These are phyloP conservation scores for Hyaloscypha finlandica DNA, from an alignment of 495 filamentous ascomycete genomes.

Conservation along the genomic window DNA sequence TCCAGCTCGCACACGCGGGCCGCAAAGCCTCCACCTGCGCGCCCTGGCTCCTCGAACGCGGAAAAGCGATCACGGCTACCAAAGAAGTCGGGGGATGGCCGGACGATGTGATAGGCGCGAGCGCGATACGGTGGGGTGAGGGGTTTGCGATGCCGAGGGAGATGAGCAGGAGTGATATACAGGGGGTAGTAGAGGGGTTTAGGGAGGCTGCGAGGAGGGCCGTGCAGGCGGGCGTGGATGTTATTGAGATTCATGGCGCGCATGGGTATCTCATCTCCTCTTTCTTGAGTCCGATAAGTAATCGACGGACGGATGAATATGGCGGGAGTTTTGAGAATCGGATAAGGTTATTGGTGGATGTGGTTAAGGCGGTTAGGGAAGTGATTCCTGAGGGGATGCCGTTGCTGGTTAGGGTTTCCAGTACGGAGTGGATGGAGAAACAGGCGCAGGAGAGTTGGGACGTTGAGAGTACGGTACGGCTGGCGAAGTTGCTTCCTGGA, in stretches of 20 bases:
- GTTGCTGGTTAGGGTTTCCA: conserved; percentile 68
- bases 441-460: conserved; percentile 61
- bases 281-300: conserved; percentile 64
- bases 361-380: conserved; percentile 46
- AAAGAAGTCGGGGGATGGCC: conserved; percentile 68
- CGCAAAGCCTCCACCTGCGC: conserved; percentile 67
- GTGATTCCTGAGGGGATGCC: conserved; percentile 63
- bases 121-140: conserved; percentile 40
- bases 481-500: conserved; percentile 65
- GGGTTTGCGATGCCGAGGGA: conserved; percentile 52
- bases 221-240: conserved; percentile 67
- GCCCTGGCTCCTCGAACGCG: conserved; percentile 54
- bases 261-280: conserved; percentile 66
- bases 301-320: conserved; percentile 59
- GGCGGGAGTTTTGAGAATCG: conserved; percentile 61
- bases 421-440: conserved; percentile 71
- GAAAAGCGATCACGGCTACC: conserved; percentile 45
- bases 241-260: conserved; percentile 63
- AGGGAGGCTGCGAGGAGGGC: conserved; percentile 59
- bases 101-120: conserved; percentile 63
- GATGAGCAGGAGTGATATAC: conserved; percentile 63
- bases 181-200: conserved; percentile 62
- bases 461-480: conserved; percentile 57
- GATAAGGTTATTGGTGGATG: conserved; percentile 48
- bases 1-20: conserved; percentile 76